Evolutionary conservation across 805 yeast species (phyloP), one percentile per base, ranked within the genome.

Genomic region (Cyberlindnera lachancei): DNA sequence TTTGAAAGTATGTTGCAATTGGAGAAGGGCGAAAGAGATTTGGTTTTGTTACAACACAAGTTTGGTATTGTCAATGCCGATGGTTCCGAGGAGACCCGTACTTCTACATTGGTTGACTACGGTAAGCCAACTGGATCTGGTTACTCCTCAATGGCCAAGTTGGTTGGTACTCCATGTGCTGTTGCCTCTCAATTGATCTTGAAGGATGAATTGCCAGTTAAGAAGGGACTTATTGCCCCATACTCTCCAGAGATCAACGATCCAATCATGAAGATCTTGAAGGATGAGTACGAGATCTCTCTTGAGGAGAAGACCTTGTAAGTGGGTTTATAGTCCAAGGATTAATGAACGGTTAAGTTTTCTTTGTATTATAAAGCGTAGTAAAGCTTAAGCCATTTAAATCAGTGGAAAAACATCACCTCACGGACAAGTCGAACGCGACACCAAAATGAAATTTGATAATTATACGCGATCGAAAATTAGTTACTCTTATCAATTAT

Each of bases 121-220:
- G 98, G 98, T 67, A 78, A 73, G 47, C 81, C 81, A 50, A 66
- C 73, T 41, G 68, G 70, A 34, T 86, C 88, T 40, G 90, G 92
- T 34, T 92, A 90, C 78, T 81, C 95, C 25, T 88, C 97, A 22
- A 92, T 92, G 98, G 98, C 98, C 46, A 88, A 90, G 59, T 75
- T 85, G 44, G 98, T 92, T 35, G 98, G 98, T 68, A 90, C 87
- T 43, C 98, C 98, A 46, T 90, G 95, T 66, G 96, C 96, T 34
- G 94, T 92, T 58, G 98, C 97, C 19, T 70, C 82, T 38, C 75
- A 76, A 64, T 80, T 83, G 62, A 82, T 92, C 42, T 71, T 92
- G 51, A 38, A 40, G 33, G 75, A 82, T 47, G 96, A 96, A 45
- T 74, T 79, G 36, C 70, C 76, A 51, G 70, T 71, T 49, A 73